Conservation (phyloP, 306 rosid species). For the Cicer yamashitae region DNA sequence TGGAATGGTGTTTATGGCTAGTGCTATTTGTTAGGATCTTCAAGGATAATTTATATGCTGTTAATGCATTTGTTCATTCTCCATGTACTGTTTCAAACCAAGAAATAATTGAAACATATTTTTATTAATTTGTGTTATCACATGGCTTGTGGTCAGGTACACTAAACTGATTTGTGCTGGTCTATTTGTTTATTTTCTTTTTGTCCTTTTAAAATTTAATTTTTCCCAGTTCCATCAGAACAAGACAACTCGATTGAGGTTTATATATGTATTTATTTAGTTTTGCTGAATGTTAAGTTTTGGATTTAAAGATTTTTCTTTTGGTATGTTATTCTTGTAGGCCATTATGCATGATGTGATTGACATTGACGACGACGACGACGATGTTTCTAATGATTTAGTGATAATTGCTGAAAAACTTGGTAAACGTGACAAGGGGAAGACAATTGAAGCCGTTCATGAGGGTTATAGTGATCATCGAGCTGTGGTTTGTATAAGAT, state of each 20-base stretch:
- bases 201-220: background rate
- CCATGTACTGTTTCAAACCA: background rate
- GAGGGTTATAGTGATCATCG: slow-evolving; percentile 53
- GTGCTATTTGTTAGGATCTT: slow-evolving; percentile 8
- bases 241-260: background rate
- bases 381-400: slow-evolving; percentile 51
- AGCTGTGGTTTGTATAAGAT: slow-evolving; percentile 58
- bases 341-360: slow-evolving; percentile 61
- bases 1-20: background rate
- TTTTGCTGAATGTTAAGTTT: too few species aligned
- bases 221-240: background rate
- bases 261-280: too few species aligned
- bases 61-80: slow-evolving; percentile 1
- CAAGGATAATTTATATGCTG: background rate
- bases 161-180: slow-evolving; percentile 9
- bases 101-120: background rate
- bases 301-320: too few species aligned
- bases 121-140: background rate
- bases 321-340: slow-evolving; percentile 47
- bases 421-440: slow-evolving; percentile 60
- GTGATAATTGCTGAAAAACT: slow-evolving; percentile 56
- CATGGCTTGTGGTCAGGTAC: background rate
- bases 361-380: slow-evolving; percentile 68
- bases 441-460: slow-evolving; percentile 51
- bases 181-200: background rate